Evolutionary conservation across 371 early-diverging fungal species (phyloP), one percentile per base, ranked within the genome.

Genomic region (Nosema muscidifuracis): DNA sequence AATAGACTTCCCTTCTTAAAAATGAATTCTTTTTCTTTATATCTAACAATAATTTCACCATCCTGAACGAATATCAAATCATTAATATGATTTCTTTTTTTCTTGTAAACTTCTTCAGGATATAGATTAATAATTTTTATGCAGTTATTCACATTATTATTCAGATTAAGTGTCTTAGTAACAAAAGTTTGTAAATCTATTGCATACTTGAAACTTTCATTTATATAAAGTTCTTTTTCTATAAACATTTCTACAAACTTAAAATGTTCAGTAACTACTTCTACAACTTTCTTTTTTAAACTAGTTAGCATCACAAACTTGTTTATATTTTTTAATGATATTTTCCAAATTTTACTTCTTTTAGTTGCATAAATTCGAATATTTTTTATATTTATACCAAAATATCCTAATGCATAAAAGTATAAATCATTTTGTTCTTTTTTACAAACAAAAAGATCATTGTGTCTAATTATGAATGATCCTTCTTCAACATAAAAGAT

Each of bases 401-500:
- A 20, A 15, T 30, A 31, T 15, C 56, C 57, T 43, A 67, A 42
- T 26, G 57, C 38, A 36, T 50, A 30, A 67, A 56, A 56, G 31
- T 38, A 43, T 36, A 56, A 42, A 56, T 53, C 55, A 34, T 40
- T 57, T 56, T 30, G 30, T 67, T 31, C 20, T 56, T 56, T 67
- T 65, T 51, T 51, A 33, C 65, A 65, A 56, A 56, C 16, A 67
- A 67, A 57, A 0, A 0, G 10, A 13, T 67, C 18, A n/a, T 42
- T 24, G 24, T 67, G 57, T n/a, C 18, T 34, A 24, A 67, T 67
- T 16, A 28, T 33, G 6, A 67, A 18, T 13, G 13, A 34, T 12
- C 67, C 67, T 30, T 67, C 18, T 56, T 47, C 43, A 31, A 67
- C 38, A 56, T 26, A 56, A 38, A 34, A 36, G n/a, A 58, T 58